A percentile compares a stretch with the other conserved stretches of the same genome.
phyloP scores from a whole-genome alignment of 2,329 filamentous ascomycete species.

The Lachnellula arida region DNA sequence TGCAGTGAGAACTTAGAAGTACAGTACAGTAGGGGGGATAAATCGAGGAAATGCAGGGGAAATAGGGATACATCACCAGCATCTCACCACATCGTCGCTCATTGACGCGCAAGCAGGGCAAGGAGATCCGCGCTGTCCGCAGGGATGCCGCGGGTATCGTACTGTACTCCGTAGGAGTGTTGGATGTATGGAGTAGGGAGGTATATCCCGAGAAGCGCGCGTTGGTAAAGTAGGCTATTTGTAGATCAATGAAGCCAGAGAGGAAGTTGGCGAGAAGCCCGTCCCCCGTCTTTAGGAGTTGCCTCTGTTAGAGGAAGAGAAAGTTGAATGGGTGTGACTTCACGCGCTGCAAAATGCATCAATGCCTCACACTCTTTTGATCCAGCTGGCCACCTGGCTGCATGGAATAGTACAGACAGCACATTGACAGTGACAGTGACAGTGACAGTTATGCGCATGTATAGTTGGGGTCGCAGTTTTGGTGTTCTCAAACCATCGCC shows the following conservation, averaged over 20 bases:
- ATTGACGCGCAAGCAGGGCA: not conserved
- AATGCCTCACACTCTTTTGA: not conserved
- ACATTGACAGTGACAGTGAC: not conserved
- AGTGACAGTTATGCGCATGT: not conserved
- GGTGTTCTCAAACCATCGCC: not conserved
- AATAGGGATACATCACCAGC: too few species aligned
- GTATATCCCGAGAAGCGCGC: too few species aligned
- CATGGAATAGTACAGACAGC: not conserved
- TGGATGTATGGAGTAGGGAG: not conserved
- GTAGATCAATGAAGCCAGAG: too few species aligned
- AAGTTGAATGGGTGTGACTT: not conserved
- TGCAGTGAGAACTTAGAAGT: not conserved
- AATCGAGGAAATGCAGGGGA: too few species aligned
- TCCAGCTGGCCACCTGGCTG: not conserved
- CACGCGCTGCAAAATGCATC: not conserved
- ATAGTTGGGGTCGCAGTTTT: not conserved
- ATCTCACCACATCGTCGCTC: not conserved
- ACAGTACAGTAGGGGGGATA: not conserved
- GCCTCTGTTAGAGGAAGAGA: not conserved
- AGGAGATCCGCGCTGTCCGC: not conserved
- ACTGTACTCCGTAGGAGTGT: not conserved
- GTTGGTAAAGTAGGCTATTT: too few species aligned
- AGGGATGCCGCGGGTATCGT: not conserved
- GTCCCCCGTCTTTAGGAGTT: not conserved
- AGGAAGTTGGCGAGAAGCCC: too few species aligned